phyloP scores from a whole-genome alignment of 805 yeast species.

The Scheffersomyces stipitis region DNA sequence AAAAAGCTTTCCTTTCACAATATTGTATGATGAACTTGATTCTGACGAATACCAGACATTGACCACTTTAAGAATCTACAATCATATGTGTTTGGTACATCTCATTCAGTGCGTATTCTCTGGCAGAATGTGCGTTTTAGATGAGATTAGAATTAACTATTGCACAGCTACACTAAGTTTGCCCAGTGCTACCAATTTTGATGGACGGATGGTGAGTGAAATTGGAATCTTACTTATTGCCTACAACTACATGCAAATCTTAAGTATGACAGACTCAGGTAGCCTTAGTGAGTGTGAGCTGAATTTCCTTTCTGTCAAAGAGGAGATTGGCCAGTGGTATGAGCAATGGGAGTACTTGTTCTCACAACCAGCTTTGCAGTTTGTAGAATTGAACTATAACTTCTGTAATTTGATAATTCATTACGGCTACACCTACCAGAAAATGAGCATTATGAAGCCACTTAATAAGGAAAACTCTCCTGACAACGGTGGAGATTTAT shows the following conservation, averaged over 20 bases:
- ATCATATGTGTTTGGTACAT: conserved; percentile 68
- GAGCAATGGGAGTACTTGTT: conserved; percentile 69
- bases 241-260: conserved; percentile 54
- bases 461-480: conserved; percentile 1
- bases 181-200: conserved; percentile 69
- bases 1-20: conserved; percentile 17
- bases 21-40: conserved; percentile 33
- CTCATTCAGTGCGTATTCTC: conserved; percentile 62
- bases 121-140: conserved; percentile 64
- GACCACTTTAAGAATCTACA: conserved; percentile 65
- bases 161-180: conserved; percentile 58
- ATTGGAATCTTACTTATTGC: conserved; percentile 58
- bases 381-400: conserved; percentile 69
- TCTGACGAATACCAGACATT: conserved; percentile 50
- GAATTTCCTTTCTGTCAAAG: conserved; percentile 37
- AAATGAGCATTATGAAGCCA: conserved; percentile 2
- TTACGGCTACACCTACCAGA: conserved; percentile 36
- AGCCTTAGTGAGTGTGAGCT: conserved; percentile 16
- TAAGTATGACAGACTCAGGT: conserved; percentile 16
- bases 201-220: conserved; percentile 81
- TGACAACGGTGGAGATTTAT: conserved; percentile 8
- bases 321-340: conserved; percentile 59
- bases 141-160: conserved; percentile 56
- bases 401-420: conserved; percentile 55
- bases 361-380: conserved; percentile 70